phyloP scores from a whole-genome alignment of 257 asterid genomes.

The Cordia subcordata region DNA sequence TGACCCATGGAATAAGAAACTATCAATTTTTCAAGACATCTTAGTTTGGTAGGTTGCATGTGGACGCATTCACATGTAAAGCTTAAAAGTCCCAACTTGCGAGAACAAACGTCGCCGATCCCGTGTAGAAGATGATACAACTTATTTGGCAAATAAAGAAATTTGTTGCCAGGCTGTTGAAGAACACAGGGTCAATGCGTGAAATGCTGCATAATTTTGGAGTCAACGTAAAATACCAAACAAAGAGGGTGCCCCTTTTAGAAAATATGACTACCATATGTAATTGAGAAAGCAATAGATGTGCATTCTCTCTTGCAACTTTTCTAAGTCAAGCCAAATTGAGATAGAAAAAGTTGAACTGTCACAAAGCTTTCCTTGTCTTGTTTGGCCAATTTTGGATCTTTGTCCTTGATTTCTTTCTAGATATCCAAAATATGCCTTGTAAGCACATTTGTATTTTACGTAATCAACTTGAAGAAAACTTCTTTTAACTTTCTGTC shows the following conservation, averaged over 20 bases:
- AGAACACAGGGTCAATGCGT: too few relatives aligned
- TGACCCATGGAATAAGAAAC: too few relatives aligned
- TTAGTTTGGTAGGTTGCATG: not conserved
- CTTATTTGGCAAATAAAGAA: not conserved
- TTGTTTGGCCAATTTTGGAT: slow-evolving; percentile 3
- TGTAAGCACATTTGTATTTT: too few relatives aligned
- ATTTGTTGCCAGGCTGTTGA: not conserved
- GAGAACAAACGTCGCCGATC: not conserved
- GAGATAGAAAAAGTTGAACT: slow-evolving; percentile 1
- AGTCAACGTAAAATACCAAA: not conserved
- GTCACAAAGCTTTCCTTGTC: slow-evolving; percentile 4
- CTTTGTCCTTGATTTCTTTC: not conserved
- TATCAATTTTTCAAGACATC: too few relatives aligned
- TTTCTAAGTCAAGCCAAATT: slow-evolving; percentile 5
- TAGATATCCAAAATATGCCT: too few relatives aligned
- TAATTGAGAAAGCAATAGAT: not conserved
- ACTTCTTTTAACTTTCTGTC: too few relatives aligned
- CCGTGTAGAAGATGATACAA: not conserved
- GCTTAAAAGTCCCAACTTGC: not conserved
- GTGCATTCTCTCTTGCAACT: not conserved
- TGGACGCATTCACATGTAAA: not conserved
- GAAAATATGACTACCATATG: not conserved
- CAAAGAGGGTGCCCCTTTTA: not conserved
- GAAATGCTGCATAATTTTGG: not conserved
- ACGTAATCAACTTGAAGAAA: too few relatives aligned